phyloP scores from a whole-genome alignment of 495 filamentous ascomycete species.

The Podospora bellae-mahoneyi region DNA sequence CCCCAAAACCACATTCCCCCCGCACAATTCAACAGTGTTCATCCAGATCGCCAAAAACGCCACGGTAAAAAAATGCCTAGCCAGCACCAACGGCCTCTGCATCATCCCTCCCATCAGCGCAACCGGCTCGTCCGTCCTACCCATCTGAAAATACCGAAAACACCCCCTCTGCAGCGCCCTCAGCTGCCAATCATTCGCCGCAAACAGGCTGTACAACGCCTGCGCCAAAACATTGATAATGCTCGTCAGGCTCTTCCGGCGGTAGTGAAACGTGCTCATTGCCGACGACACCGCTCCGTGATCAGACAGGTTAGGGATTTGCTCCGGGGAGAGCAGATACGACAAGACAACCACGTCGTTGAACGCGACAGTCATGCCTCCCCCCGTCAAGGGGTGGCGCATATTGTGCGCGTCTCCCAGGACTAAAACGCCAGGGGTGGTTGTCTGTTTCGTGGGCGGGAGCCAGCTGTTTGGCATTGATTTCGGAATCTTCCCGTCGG shows the following conservation, averaged over 20 bases:
- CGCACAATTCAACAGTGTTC: conserved; percentile 50
- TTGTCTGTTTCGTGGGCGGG: conserved; percentile 64
- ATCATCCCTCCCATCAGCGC: conserved; percentile 83
- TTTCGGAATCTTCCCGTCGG: conserved; percentile 63
- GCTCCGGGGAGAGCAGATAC: conserved; percentile 62
- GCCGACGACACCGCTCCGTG: conserved; percentile 59
- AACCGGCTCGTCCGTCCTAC: conserved; percentile 71
- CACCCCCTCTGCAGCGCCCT: conserved; percentile 82
- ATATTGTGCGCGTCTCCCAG: conserved; percentile 94
- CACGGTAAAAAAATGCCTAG: conserved; percentile 92
- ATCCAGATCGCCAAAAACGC: conserved; percentile 87
- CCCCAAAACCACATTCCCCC: conserved; percentile 40
- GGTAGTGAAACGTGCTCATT: conserved; percentile 81
- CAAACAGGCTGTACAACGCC: conserved; percentile 86
- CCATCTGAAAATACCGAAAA: conserved; percentile 86
- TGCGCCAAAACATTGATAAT: conserved; percentile 96
- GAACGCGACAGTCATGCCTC: conserved; percentile 93
- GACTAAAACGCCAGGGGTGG: conserved; percentile 70
- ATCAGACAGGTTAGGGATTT: conserved; percentile 67
- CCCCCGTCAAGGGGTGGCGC: conserved; percentile 91
- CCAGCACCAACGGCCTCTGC: conserved; percentile 69
- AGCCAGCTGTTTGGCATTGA: conserved; percentile 95
- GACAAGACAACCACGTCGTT: conserved; percentile 79
- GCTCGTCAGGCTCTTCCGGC: conserved; percentile 70
- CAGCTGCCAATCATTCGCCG: conserved; percentile 75